Percentiles rank a stretch among this genome's conserved stretches.
Evolutionary conservation across 371 early-diverging fungal species (phyloP).

Genomic region (Dichotomocladium elegans): DNA sequence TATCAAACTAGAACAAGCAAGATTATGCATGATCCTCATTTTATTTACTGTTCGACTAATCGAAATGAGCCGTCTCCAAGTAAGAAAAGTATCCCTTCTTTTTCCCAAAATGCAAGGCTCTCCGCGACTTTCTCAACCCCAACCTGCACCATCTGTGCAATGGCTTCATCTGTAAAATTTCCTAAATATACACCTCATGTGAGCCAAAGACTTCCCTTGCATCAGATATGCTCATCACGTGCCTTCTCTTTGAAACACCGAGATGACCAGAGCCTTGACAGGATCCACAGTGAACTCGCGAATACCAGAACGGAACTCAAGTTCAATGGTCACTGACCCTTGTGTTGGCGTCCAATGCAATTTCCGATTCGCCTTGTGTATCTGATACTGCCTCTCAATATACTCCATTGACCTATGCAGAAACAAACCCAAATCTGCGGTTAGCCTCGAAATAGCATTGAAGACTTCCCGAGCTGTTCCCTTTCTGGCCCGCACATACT

Average conservation of each 20-base stretch:
- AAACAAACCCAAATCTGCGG: too few species aligned
- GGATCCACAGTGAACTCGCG: conserved; percentile 13
- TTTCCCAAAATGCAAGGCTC: conserved; percentile 20
- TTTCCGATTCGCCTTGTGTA: conserved; percentile 18
- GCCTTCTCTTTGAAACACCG: conserved; percentile 20
- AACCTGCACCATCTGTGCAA: conserved; percentile 4
- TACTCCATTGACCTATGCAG: conserved; percentile 1
- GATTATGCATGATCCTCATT: neutral
- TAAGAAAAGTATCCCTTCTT: conserved; percentile 12
- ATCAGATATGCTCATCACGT: neutral
- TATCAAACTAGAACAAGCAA: too few species aligned
- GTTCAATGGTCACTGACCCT: conserved; percentile 25
- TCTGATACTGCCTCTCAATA: conserved; percentile 19
- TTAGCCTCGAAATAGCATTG: too few species aligned
- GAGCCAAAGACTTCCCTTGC: neutral
- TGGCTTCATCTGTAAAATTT: conserved; percentile 12
- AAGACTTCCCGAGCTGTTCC: too few species aligned
- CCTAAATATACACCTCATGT: conserved; percentile 2
- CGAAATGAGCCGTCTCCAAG: conserved; percentile 11
- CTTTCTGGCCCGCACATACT: too few species aligned
- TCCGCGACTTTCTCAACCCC: conserved; percentile 5
- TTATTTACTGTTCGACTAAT: conserved; percentile 13
- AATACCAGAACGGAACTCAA: conserved; percentile 16
- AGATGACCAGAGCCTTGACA: conserved; percentile 22
- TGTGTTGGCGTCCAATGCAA: conserved; percentile 18